Conservation (phyloP, 768 basidiomycete genomes). For the Tricholoma sp. region DNA sequence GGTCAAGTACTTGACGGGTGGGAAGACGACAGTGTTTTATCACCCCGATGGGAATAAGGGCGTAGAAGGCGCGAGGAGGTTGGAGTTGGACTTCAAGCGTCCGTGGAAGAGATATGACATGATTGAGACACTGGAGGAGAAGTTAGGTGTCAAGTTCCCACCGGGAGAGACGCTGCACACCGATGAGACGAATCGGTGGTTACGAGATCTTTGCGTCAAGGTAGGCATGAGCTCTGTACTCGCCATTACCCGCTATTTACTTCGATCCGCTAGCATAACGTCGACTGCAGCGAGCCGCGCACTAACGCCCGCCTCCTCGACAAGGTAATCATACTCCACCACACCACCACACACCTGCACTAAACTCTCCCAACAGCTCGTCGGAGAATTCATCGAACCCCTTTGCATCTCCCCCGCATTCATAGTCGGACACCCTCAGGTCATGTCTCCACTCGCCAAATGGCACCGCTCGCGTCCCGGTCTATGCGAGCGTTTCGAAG, state of each 20-base stretch:
- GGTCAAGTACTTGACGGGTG: slow-evolving; percentile 81
- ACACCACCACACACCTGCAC: not conserved
- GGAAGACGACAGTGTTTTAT: slow-evolving; percentile 73
- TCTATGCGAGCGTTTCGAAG: slow-evolving; percentile 97
- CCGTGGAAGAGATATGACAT: slow-evolving; percentile 99
- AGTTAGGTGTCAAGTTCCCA: slow-evolving; percentile 89
- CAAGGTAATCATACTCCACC: slow-evolving; percentile 50
- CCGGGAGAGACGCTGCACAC: slow-evolving; percentile 88
- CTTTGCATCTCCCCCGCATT: slow-evolving; percentile 96
- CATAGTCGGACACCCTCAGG: slow-evolving; percentile 98
- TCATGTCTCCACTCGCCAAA: slow-evolving; percentile 99
- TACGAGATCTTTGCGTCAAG: slow-evolving; percentile 81
- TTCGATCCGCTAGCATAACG: slow-evolving; percentile 63
- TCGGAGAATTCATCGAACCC: slow-evolving; percentile 96
- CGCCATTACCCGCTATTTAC: not conserved
- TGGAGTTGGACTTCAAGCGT: slow-evolving; percentile 80
- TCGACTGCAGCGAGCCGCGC: slow-evolving; percentile 93
- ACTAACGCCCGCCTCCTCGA: slow-evolving; percentile 94
- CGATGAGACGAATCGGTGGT: slow-evolving; percentile 81
- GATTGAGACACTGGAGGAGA: slow-evolving; percentile 94
- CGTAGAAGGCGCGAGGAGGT: slow-evolving; percentile 52
- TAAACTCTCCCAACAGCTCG: slow-evolving; percentile 51
- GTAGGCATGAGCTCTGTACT: slow-evolving; percentile 30
- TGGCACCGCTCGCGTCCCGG: slow-evolving; percentile 97
- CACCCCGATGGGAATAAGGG: slow-evolving; percentile 94